Evolutionary conservation across 257 asterid species (phyloP).

Genomic region (Cordia subcordata): DNA sequence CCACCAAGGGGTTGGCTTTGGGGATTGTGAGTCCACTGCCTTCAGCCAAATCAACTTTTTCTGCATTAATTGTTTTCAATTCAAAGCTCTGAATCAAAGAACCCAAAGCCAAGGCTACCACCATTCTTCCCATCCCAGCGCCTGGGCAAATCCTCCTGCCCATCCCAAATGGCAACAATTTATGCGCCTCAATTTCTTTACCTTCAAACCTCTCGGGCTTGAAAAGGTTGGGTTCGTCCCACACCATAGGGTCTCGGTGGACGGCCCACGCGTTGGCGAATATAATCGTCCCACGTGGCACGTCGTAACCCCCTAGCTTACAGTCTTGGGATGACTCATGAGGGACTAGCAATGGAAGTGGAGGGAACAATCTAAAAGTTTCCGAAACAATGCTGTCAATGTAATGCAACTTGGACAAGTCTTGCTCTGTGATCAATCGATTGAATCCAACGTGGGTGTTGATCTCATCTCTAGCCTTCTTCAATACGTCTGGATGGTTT

Average conservation of each 20-base stretch:
- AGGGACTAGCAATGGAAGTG: slow-evolving; percentile 1
- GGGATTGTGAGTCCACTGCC: slow-evolving; percentile 2
- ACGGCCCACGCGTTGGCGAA: neutral
- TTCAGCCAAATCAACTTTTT: slow-evolving; percentile 3
- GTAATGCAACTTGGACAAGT: slow-evolving; percentile 4
- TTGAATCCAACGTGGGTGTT: neutral
- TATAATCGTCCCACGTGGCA: neutral
- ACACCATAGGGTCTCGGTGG: slow-evolving; percentile 1
- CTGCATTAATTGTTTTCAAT: slow-evolving; percentile 6
- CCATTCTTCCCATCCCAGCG: neutral
- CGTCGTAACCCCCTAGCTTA: slow-evolving; percentile 1
- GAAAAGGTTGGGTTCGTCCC: slow-evolving; percentile 1
- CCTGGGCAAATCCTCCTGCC: slow-evolving; percentile 8
- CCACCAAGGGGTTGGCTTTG: slow-evolving; percentile 6
- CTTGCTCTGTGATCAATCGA: slow-evolving; percentile 1
- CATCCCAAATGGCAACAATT: slow-evolving; percentile 2
- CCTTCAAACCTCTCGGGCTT: slow-evolving; percentile 4
- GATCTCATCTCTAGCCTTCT: slow-evolving; percentile 3
- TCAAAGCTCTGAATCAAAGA: slow-evolving; percentile 11
- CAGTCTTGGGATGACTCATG: slow-evolving; percentile 6
- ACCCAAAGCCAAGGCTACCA: slow-evolving; percentile 4
- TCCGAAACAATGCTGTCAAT: slow-evolving; percentile 1
- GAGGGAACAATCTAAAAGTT: slow-evolving; percentile 3
- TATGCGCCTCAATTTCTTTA: neutral
- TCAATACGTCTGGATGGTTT: slow-evolving; percentile 4